Evolutionary conservation across 1,284 basidiomycete species (phyloP), one percentile per base, ranked within the genome.

Genomic region (Veloboletus limbatus): DNA sequence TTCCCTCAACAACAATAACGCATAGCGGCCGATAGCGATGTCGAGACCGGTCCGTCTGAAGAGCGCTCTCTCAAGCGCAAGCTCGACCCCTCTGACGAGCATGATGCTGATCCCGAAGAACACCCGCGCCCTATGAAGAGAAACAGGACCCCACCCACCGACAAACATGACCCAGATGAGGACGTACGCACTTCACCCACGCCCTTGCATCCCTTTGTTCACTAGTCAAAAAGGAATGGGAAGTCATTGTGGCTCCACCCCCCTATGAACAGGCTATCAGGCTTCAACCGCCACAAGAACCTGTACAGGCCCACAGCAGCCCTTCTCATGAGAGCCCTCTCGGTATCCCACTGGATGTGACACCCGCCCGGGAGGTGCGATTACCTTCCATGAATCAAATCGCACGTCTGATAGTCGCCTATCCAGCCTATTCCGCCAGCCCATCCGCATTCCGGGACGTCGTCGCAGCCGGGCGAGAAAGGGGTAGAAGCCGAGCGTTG

Each of bases 81-180:
- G 53, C 66, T 70, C 21, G 61, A 63, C 28, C 67, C 72, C 17
- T 58, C 67, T 8, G 63, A 71, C 35, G 53, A 38, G 53, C 65
- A 48, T 51, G 67, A 52, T 45, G 44, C 40, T 4, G 51, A 59
- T 16, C 6, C 42, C 4, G 61, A 54, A 18, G 54, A 59, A 8
- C 52, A 53, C 17, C 47, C 62, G 2, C 59, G 62, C 40, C 76
- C 77, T 14, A 69, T 75, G 55, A 79, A 79, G 51, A 58, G 76
- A 45, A 74, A 70, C 62, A 71, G 62, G 62, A 78, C 76, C 30
- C 77, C 77, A 13, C 70, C 76, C 7, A 49, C 62, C 6, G 68
- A 71, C 44, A 57, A 65, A 30, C 51, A 43, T 8, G 45, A 52
- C 14, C 32, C 43, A 25, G 62, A 65, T 33, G 58, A 55, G 13